Evolutionary conservation across 441 rosid genomes (phyloP).

Genomic region (Erodium chrysanthum): DNA sequence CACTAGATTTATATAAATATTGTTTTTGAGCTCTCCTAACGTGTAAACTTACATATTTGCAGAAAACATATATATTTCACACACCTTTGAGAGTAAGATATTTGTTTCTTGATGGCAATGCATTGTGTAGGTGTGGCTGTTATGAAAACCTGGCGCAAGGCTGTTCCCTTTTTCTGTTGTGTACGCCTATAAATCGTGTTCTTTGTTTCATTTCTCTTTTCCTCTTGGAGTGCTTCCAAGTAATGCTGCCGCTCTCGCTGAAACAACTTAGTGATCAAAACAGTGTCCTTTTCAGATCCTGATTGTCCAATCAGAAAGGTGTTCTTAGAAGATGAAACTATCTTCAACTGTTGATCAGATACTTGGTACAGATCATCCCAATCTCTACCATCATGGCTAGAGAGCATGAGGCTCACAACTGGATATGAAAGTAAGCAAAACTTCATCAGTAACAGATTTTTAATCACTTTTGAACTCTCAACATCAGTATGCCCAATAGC

Average conservation of each 20-base stretch:
- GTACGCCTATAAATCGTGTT: background rate
- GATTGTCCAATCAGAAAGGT: constrained; percentile 44
- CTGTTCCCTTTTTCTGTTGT: constrained; percentile 11
- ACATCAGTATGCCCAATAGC: constrained; percentile 15
- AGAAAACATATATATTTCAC: background rate
- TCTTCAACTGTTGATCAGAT: constrained; percentile 32
- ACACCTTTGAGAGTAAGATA: constrained; percentile 38
- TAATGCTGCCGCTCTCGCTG: constrained; percentile 25
- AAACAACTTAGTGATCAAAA: constrained; percentile 37
- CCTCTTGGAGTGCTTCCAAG: constrained; percentile 19
- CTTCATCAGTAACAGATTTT: constrained; percentile 42
- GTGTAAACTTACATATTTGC: background rate
- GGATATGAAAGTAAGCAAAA: constrained; percentile 36
- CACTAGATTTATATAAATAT: background rate
- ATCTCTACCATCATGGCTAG: constrained; percentile 29
- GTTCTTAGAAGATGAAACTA: constrained; percentile 27
- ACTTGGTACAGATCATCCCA: constrained; percentile 40
- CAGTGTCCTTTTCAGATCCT: constrained; percentile 53
- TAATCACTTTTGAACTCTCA: constrained; percentile 33
- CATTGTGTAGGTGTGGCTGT: constrained; percentile 42
- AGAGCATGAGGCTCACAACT: constrained; percentile 30
- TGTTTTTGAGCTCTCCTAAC: background rate
- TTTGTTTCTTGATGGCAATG: constrained; percentile 32
- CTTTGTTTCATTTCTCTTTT: background rate
- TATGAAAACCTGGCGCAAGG: constrained; percentile 40